Base-by-base conservation (phyloP, 2,329 filamentous ascomycete species). In the Aspergillus sp. region DNA sequence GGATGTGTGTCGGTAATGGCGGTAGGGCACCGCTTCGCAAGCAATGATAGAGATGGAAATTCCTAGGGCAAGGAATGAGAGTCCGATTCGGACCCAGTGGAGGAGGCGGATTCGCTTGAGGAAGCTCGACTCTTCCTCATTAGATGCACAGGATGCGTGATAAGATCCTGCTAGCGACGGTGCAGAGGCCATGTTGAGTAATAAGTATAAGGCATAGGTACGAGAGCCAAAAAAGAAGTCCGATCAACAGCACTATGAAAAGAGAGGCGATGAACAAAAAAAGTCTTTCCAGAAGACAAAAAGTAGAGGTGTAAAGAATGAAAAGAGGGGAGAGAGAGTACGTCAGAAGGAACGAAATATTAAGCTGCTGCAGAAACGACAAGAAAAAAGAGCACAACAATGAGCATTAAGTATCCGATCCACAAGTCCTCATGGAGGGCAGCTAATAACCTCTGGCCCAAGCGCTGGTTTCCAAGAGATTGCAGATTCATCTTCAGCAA, bases 21-120 rank as follows among this genome's bases (percentile, higher is more conserved):
- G 68, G n/a, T 75, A 64, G 21, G 76, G 70, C n/a, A 73, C 69
- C 6, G 68, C 71, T 58, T 77, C 73, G 56, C 73, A 75, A 15
- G 65, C 73, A 33, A 77, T 65, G 11, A 71, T 62, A 2, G 73
- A 68, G 11, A 73, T 57, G 3, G 72, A 68, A 7, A 65, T 58
- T 5, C 57, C 62, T 19, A 74, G 64, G 9, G 71, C 69, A 27
- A 75, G 33, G 4, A 67, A 41, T 0, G 75, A 69, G 9, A 79
- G 60, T n/a, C 58, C 66, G 19, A 76, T 64, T 33, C 75, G 71
- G 35, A 63, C 54, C 65, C 66, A 70, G 35, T 74, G 71, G 9
- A 79, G 65, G 33, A 63, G 55, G 21, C 68, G 70, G 37, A 61
- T 70, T 50, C 68, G 68, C 43, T 67, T 63, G 14, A 77, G 68